Base-by-base conservation (phyloP, 2,329 filamentous ascomycete genomes). In the Exophiala spinifera region DNA sequence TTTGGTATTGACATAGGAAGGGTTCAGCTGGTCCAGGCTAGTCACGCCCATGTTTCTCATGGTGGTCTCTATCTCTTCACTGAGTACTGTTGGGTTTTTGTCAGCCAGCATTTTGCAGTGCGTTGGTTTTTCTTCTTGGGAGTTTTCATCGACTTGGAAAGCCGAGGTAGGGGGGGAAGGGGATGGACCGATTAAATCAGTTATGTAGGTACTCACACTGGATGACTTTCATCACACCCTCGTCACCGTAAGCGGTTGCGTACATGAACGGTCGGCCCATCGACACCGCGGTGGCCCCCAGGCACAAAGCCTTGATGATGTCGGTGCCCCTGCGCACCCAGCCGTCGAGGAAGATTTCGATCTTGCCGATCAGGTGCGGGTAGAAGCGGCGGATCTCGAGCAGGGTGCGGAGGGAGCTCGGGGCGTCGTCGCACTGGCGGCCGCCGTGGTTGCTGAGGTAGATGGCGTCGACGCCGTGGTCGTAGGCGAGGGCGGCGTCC, bases 401-500 rank as follows among this genome's bases (percentile, higher is more conserved):
- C 0, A 81, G 69, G 1, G 76, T 76, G n/a, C 79, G 66, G 4
- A 81, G 76, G 0, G 74, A 73, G 2, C 78, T 73, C 25, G 64
- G 78, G 36, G 69, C 72, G 25, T 75, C 76, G 45, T 83, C 80
- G 1, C 80, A 68, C 2, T 79, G 78, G 19, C 81, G 70, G 2
- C 81, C 42, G 13, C 81, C 81, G 54, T 84, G 81, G 57, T 84
- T 84, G 60, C 76, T 80, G 25, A 84, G 58, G 52, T 82, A 65
- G 43, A 84, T 78, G 1, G 78, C 80, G 57, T 81, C 75, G 31
- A 78, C 69, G 0, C 78, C 79, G 50, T 73, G 67, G 36, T 76
- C 66, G 52, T 76, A 72, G 0, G 81, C 81, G 31, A 74, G 61
- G 13, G 71, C 72, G 0, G 80, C 80, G 62, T 84, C 80, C 34